Conservation (phyloP, 495 filamentous ascomycete species). For the Durotheca rogersii region DNA sequence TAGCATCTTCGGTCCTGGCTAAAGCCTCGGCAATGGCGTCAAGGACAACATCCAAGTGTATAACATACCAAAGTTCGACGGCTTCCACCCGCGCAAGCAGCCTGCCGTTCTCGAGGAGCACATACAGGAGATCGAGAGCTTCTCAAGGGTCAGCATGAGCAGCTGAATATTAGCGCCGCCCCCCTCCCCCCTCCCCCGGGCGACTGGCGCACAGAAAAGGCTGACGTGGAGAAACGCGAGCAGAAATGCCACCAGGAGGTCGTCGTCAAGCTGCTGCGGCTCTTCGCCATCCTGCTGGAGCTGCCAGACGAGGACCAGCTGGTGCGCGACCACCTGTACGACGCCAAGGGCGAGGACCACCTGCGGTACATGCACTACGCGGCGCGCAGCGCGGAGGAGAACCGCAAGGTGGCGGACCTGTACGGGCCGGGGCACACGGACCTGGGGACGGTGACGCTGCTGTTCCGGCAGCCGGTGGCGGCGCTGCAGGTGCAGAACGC, state of each 20-base stretch:
- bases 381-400: conserved; percentile 45
- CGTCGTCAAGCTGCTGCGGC: conserved; percentile 52
- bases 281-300: conserved; percentile 54
- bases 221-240: conserved; percentile 1
- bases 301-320: conserved; percentile 53
- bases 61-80: conserved; percentile 54
- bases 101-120: conserved; percentile 38
- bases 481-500: conserved; percentile 51
- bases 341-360: conserved; percentile 50
- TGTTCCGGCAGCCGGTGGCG: conserved; percentile 55
- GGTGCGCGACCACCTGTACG: conserved; percentile 49
- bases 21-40: conserved; percentile 47
- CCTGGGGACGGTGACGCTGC: conserved; percentile 55
- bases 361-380: conserved; percentile 57
- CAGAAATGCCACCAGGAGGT: conserved; percentile 52
- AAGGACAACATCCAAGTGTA: conserved; percentile 54
- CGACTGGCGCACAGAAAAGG: background rate
- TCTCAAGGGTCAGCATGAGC: conserved; percentile 40
- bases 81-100: conserved; percentile 44
- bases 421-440: conserved; percentile 52
- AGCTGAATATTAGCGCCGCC: too few species aligned
- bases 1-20: too few species aligned
- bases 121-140: conserved; percentile 40
- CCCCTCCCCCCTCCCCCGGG: background rate
- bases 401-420: conserved; percentile 48